These are phyloP conservation scores for Fusarium liriodendri DNA, from an alignment of 2,329 filamentous ascomycete genomes.

Conservation along the genomic window DNA sequence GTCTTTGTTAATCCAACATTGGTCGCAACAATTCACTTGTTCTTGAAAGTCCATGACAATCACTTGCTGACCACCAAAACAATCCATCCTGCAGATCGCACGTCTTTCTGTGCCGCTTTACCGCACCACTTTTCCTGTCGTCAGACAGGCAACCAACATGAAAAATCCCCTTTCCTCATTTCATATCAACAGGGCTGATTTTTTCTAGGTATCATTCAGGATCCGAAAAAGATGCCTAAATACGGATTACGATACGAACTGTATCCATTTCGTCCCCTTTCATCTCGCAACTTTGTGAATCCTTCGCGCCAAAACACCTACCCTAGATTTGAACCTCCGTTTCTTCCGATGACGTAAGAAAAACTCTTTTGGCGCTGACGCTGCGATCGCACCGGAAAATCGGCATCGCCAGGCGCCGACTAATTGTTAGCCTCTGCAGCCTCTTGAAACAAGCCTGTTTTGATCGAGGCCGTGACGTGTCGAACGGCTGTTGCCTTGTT, in stretches of 20 bases:
- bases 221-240: background rate
- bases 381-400: background rate
- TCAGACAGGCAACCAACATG: background rate
- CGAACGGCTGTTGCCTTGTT: background rate
- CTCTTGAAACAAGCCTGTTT: background rate
- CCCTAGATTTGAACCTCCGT: background rate
- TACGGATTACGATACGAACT: background rate
- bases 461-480: background rate
- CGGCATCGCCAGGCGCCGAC: background rate
- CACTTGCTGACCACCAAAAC: background rate
- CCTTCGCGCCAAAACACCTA: background rate
- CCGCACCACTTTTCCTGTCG: background rate
- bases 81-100: background rate
- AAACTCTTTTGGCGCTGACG: background rate
- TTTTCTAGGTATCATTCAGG: background rate
- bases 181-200: background rate
- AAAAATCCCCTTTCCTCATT: background rate
- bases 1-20: background rate
- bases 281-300: background rate
- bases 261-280: background rate
- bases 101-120: background rate
- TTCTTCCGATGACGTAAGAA: background rate
- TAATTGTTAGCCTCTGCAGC: background rate
- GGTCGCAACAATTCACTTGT: background rate
- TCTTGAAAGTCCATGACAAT: background rate